A percentile compares a stretch with the other conserved stretches of the same genome.
Conservation (phyloP, 805 yeast genomes). For the Phaffomyces thermotolerans region DNA sequence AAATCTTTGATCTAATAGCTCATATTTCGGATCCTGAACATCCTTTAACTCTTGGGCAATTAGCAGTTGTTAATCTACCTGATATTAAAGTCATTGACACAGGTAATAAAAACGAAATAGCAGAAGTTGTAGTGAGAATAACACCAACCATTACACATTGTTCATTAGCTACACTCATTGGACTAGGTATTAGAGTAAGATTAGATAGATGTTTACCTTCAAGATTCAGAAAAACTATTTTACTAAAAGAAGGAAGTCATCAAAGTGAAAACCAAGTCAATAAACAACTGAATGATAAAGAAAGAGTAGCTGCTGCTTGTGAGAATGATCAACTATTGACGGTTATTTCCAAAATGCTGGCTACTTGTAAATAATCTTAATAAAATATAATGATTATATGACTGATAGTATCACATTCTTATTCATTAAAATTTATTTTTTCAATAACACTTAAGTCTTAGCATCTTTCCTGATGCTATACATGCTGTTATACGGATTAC, state of each 20-base stretch:
- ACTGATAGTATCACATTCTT: too few species aligned
- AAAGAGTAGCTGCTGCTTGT: constrained; percentile 97
- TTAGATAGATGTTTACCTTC: constrained; percentile 84
- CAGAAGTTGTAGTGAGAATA: constrained; percentile 72
- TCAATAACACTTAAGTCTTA: too few species aligned
- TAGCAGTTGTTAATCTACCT: constrained; percentile 81
- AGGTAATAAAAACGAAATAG: constrained; percentile 45
- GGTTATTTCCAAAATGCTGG: constrained; percentile 90
- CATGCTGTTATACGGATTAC: too few species aligned
- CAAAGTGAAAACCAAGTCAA: constrained; percentile 95
- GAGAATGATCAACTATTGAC: constrained; percentile 87
- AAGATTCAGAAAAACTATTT: constrained; percentile 69
- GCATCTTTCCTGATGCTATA: too few species aligned
- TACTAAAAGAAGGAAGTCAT: constrained; percentile 87
- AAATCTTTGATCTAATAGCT: constrained; percentile 78
- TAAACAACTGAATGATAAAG: constrained; percentile 94
- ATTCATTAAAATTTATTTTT: too few species aligned
- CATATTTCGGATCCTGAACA: constrained; percentile 95
- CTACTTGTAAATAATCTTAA: constrained; percentile 49
- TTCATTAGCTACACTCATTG: constrained; percentile 91
- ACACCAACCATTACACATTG: constrained; percentile 99
- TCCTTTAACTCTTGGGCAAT: constrained; percentile 88
- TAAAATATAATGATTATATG: neutral
- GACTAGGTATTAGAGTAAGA: constrained; percentile 88
- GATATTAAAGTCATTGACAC: constrained; percentile 70